A percentile compares a stretch with the other conserved stretches of the same genome.
Conservation (phyloP, 305 asterid species). For the Solanum chacoense region DNA sequence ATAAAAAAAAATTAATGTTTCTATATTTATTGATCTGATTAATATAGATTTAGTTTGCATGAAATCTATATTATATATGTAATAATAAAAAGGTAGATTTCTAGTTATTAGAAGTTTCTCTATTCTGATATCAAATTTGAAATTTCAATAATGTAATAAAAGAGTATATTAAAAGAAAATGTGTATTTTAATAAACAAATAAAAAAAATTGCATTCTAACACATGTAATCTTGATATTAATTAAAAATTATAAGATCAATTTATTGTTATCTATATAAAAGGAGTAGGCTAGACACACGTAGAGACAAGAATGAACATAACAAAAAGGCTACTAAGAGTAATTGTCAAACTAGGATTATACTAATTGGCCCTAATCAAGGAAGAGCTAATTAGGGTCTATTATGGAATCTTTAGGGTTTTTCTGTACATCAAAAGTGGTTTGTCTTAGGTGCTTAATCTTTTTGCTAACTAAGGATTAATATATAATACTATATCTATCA, state of each 20-base stretch:
- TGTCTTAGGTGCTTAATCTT: conserved; percentile 2
- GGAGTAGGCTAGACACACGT: neutral
- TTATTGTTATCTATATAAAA: neutral
- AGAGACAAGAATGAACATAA: neutral
- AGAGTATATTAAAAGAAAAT: neutral
- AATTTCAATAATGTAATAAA: neutral
- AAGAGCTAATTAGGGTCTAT: neutral
- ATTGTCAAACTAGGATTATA: conserved; percentile 9
- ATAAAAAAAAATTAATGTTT: neutral
- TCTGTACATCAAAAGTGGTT: conserved; percentile 1
- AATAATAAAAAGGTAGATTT: neutral
- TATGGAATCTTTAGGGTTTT: conserved; percentile 1
- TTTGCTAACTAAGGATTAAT: conserved; percentile 1
- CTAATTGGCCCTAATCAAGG: neutral
- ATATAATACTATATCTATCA: neutral
- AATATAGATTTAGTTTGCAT: neutral
- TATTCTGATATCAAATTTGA: neutral
- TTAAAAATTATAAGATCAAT: neutral
- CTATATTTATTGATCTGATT: neutral
- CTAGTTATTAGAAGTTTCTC: neutral
- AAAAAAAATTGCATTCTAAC: neutral
- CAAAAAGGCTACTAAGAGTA: neutral
- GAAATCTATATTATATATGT: neutral
- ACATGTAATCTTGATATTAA: neutral
- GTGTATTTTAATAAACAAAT: neutral